Conservation (phyloP, 352 stramenopile genomes). For the Pseudoperonospora humuli region DNA sequence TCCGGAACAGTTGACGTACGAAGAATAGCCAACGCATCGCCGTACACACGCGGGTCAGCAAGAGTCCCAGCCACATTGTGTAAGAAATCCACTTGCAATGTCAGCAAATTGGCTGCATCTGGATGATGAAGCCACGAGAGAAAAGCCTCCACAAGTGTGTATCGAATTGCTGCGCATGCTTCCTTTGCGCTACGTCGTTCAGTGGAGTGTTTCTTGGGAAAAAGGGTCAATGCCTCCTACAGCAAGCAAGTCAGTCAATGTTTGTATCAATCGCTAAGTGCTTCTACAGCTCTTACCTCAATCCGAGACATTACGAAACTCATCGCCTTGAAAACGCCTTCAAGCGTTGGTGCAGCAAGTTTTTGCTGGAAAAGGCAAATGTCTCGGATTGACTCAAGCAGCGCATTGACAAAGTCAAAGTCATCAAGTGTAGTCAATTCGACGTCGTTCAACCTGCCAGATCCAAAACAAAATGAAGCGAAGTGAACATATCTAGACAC, state of each 20-base stretch:
- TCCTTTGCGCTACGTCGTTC: conserved; percentile 40
- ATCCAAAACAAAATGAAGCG: neutral
- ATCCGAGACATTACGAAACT: conserved; percentile 46
- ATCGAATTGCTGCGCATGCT: conserved; percentile 46
- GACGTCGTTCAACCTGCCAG: conserved; percentile 29
- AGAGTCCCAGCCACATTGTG: conserved; percentile 53
- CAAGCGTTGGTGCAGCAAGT: conserved; percentile 19
- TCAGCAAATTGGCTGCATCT: conserved; percentile 22
- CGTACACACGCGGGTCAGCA: conserved; percentile 62
- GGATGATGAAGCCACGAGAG: conserved; percentile 59
- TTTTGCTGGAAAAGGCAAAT: conserved; percentile 32
- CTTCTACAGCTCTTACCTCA: conserved; percentile 25
- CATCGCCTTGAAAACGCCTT: conserved; percentile 31
- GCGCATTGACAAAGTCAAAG: conserved; percentile 47
- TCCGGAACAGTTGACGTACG: conserved; percentile 20
- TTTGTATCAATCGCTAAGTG: neutral
- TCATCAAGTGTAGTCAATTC: conserved; percentile 30
- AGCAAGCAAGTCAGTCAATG: neutral
- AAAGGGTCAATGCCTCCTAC: conserved; percentile 15
- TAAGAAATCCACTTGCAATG: conserved; percentile 37
- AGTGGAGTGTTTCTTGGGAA: conserved; percentile 23
- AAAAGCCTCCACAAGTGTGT: conserved; percentile 56
- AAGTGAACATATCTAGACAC: neutral
- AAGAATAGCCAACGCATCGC: conserved; percentile 47
- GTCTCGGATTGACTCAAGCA: conserved; percentile 54